These are phyloP conservation scores for Teratosphaeria nubilosa DNA, from an alignment of 2,329 filamentous ascomycete genomes.

Conservation along the genomic window DNA sequence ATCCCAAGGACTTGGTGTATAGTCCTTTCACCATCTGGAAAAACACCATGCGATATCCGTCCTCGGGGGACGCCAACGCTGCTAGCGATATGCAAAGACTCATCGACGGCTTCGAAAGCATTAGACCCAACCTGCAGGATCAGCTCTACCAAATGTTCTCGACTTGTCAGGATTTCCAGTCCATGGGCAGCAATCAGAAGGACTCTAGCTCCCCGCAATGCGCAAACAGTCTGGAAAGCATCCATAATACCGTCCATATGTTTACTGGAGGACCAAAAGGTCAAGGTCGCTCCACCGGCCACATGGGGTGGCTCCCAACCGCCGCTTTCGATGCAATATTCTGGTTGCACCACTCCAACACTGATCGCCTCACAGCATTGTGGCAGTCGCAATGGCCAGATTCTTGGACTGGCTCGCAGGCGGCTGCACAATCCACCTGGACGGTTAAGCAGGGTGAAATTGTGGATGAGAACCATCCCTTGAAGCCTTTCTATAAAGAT, in stretches of 20 bases:
- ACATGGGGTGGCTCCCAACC: constrained; percentile 24
- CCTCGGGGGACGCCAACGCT: constrained; percentile 13
- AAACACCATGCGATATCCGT: constrained; percentile 22
- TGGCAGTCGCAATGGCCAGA: constrained; percentile 22
- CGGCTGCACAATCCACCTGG: constrained; percentile 19
- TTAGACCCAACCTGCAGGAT: constrained; percentile 20
- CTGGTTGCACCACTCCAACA: constrained; percentile 27
- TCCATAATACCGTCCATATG: constrained; percentile 27
- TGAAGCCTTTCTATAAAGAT: constrained; percentile 54
- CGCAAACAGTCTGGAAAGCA: constrained; percentile 25
- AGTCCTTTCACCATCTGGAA: constrained; percentile 20
- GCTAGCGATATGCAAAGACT: constrained; percentile 10
- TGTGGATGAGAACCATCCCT: constrained; percentile 11
- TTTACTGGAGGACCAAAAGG: constrained; percentile 17
- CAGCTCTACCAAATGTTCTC: constrained; percentile 24
- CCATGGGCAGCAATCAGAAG: constrained; percentile 22
- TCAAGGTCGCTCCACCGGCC: constrained; percentile 8
- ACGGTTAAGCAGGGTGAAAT: constrained; percentile 18
- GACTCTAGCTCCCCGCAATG: constrained; percentile 14
- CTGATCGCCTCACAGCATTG: constrained; percentile 25
- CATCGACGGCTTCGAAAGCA: constrained; percentile 18
- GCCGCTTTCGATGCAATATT: constrained; percentile 25
- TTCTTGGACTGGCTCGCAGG: constrained; percentile 15
- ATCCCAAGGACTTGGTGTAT: constrained; percentile 18
- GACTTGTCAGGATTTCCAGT: constrained; percentile 21